Evolutionary conservation across 352 stramenopile genomes (phyloP), one percentile per base, ranked within the genome.

Genomic region (Globisporangium splendens): DNA sequence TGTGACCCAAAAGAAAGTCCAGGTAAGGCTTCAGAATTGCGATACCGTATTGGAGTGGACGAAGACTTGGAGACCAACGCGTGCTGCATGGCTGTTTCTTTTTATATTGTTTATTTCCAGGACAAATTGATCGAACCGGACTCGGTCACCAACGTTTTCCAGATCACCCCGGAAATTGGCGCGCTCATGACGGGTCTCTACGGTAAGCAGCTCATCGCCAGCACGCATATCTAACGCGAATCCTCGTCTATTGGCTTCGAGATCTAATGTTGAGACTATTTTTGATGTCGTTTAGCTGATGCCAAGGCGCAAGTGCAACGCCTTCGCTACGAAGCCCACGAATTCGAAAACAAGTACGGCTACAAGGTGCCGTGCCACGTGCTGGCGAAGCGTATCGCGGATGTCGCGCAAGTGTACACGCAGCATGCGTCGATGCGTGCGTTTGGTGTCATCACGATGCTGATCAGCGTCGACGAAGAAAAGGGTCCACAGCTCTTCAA

Each of bases 1-100:
- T 41, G 96, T 99, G 38, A 99, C 97, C 0, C 97, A 99, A 77
- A 99, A 99, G 74, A 99, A 99, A 75, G 96, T 99, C 35, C 91
- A 97, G 68, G 96, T 95, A 62, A 42, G 63, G n/a, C n/a, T n/a
- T n/a, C n/a, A n/a, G n/a, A n/a, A n/a, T n/a, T n/a, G n/a, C n/a
- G n/a, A n/a, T n/a, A n/a, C n/a, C n/a, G n/a, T n/a, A n/a, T n/a
- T n/a, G n/a, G n/a, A n/a, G n/a, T n/a, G n/a, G n/a, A n/a, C n/a
- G n/a, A n/a, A n/a, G n/a, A n/a, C n/a, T n/a, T n/a, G n/a, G n/a
- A n/a, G n/a, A n/a, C n/a, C n/a, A n/a, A n/a, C n/a, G n/a, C n/a
- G n/a, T n/a, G n/a, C n/a, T n/a, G n/a, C n/a, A n/a, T n/a, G n/a
- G n/a, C n/a, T n/a, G n/a, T n/a, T n/a, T n/a, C n/a, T n/a, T n/a